A percentile compares a stretch with the other conserved stretches of the same genome.
Evolutionary conservation across 768 basidiomycete genomes (phyloP).

Genomic region (Trametes sanguinea): DNA sequence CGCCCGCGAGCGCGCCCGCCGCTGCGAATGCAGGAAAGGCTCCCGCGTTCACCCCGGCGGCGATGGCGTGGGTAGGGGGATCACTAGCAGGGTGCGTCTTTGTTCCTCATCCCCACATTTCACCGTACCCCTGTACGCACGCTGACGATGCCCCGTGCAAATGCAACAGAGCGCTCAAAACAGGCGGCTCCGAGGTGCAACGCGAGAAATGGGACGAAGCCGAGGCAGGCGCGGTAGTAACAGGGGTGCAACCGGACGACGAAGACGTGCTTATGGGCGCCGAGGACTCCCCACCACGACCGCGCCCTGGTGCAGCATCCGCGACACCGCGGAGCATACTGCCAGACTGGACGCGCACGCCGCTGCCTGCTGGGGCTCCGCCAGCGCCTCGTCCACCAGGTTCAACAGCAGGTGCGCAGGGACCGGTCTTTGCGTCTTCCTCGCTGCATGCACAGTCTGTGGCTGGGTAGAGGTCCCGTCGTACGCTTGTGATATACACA

Average conservation of each 20-base stretch:
- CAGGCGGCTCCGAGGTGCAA: constrained; percentile 77
- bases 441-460: constrained; percentile 22
- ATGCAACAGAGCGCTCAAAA: constrained; percentile 71
- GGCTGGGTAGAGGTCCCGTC: background rate
- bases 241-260: constrained; percentile 35
- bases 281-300: constrained; percentile 23
- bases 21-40: constrained; percentile 75
- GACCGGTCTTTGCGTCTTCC: no score
- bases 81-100: constrained; percentile 81
- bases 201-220: constrained; percentile 88
- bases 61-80: constrained; percentile 91
- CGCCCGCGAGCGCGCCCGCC: constrained; percentile 49
- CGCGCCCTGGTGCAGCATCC: constrained; percentile 28
- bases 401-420: constrained; percentile 13
- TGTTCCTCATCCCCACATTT: background rate
- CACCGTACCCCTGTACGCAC: background rate
- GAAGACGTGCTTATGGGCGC: constrained; percentile 38
- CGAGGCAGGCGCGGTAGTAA: constrained; percentile 29
- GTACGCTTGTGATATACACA: no score
- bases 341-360: constrained; percentile 81
- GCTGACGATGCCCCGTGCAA: background rate
- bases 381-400: constrained; percentile 38
- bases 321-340: constrained; percentile 46
- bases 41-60: constrained; percentile 81
- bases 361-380: constrained; percentile 66